These are phyloP conservation scores for Sporisorium graminicola DNA, from an alignment of 1,284 basidiomycete species.

Conservation along the genomic window DNA sequence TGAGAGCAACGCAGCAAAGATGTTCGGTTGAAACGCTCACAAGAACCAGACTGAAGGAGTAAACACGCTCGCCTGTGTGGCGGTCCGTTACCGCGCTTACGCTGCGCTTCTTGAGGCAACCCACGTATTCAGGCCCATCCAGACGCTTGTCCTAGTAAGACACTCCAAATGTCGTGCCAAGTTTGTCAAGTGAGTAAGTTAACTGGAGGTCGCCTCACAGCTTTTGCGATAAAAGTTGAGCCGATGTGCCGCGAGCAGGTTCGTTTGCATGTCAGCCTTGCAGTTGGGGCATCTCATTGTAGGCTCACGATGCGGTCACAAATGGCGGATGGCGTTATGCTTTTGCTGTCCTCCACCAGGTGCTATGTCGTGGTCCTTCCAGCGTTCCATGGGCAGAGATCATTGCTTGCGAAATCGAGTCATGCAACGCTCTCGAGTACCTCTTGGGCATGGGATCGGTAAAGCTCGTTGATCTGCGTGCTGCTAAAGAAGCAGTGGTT, in stretches of 20 bases:
- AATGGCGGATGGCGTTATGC: not conserved
- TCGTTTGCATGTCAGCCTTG: not conserved
- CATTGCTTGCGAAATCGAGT: not conserved
- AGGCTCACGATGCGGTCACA: not conserved
- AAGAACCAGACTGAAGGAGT: not conserved
- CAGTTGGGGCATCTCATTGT: not conserved
- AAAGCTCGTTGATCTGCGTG: not conserved
- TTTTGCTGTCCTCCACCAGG: not conserved
- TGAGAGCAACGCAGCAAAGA: not conserved
- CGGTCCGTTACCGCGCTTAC: not conserved
- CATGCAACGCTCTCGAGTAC: not conserved
- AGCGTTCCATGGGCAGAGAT: not conserved
- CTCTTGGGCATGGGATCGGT: not conserved
- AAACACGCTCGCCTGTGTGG: no score
- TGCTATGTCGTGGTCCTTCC: not conserved
- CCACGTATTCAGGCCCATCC: not conserved
- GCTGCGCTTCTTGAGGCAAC: not conserved
- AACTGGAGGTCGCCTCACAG: not conserved
- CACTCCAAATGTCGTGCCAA: not conserved
- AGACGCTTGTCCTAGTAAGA: not conserved
- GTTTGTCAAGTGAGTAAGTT: not conserved
- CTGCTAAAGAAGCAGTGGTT: not conserved
- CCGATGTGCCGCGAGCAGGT: not conserved
- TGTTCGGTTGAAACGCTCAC: not conserved
- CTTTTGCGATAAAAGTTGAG: not conserved